These are phyloP conservation scores for Fusarium clavum DNA, from an alignment of 2,329 filamentous ascomycete genomes.

Conservation along the genomic window DNA sequence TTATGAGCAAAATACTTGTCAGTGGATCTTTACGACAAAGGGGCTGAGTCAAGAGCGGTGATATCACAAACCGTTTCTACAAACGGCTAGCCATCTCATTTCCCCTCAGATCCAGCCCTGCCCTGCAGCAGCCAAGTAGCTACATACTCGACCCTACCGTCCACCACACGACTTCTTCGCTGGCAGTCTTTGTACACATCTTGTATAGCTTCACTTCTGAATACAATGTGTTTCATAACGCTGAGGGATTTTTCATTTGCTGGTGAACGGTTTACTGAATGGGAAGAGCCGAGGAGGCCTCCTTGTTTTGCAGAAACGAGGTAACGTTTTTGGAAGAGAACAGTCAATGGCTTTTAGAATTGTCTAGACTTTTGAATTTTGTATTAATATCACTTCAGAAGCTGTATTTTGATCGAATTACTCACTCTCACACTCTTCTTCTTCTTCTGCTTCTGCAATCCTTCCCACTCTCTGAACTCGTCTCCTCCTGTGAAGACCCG, in stretches of 20 bases:
- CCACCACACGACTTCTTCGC: conserved; percentile 36
- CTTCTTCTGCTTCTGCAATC: background rate
- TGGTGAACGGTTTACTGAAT: conserved; percentile 1
- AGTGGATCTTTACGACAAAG: background rate
- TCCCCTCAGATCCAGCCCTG: conserved; percentile 9
- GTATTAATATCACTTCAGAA: conserved; percentile 15
- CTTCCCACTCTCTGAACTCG: background rate
- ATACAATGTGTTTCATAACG: conserved; percentile 30
- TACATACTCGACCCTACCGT: conserved; percentile 26
- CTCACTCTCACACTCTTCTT: background rate
- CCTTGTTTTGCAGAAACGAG: background rate
- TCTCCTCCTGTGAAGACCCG: background rate
- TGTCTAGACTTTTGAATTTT: conserved; percentile 24
- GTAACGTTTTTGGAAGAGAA: background rate
- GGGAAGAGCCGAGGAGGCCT: conserved; percentile 29
- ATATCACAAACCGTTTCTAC: conserved; percentile 22
- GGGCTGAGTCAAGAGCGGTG: conserved; percentile 27
- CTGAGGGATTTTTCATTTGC: conserved; percentile 34
- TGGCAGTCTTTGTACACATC: conserved; percentile 25
- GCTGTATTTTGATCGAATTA: background rate
- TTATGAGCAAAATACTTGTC: conserved; percentile 33
- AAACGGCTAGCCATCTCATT: conserved; percentile 31
- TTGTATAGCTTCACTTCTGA: conserved; percentile 34
- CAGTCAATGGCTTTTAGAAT: conserved; percentile 1
- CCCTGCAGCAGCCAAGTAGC: conserved; percentile 31